Percentiles rank a stretch among this genome's conserved stretches.
phyloP scores from a whole-genome alignment of 129 eudicot species.

The Ambrosia artemisiifolia region DNA sequence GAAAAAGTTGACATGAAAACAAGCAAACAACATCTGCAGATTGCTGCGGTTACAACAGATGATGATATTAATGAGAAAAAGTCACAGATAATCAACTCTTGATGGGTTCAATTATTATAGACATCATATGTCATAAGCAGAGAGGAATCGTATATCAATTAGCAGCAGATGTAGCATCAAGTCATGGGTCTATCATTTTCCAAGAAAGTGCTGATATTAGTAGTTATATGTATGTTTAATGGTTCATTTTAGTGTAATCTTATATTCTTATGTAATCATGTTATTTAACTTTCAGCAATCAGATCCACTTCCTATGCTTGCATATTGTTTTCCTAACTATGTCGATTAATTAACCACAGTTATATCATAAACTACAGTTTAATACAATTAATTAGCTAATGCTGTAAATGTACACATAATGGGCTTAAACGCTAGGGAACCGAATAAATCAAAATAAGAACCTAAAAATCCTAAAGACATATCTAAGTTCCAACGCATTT shows the following conservation, averaged over 20 bases:
- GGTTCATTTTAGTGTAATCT: conserved; percentile 20
- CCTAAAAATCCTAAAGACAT: not conserved
- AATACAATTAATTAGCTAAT: conserved; percentile 1
- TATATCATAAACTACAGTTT: not conserved
- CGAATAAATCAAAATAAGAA: not conserved
- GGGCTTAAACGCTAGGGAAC: not conserved
- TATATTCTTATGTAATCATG: conserved; percentile 18
- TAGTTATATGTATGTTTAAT: conserved; percentile 15
- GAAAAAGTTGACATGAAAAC: conserved; percentile 45
- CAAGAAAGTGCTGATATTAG: conserved; percentile 15
- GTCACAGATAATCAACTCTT: conserved; percentile 16
- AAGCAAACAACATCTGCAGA: conserved; percentile 41
- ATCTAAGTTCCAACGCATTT: not conserved
- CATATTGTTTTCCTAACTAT: not conserved
- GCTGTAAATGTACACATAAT: not conserved
- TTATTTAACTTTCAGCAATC: conserved; percentile 19
- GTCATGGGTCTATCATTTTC: conserved; percentile 3
- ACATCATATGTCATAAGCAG: conserved; percentile 12
- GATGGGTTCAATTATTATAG: conserved; percentile 11
- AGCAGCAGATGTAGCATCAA: conserved; percentile 13
- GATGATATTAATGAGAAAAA: conserved; percentile 23
- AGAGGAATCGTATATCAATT: conserved; percentile 14
- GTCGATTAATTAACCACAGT: not conserved
- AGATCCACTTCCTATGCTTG: not conserved
- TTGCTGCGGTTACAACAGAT: conserved; percentile 27